Conservation (phyloP, 2,329 filamentous ascomycete species). For the Hypoxylon sp. region DNA sequence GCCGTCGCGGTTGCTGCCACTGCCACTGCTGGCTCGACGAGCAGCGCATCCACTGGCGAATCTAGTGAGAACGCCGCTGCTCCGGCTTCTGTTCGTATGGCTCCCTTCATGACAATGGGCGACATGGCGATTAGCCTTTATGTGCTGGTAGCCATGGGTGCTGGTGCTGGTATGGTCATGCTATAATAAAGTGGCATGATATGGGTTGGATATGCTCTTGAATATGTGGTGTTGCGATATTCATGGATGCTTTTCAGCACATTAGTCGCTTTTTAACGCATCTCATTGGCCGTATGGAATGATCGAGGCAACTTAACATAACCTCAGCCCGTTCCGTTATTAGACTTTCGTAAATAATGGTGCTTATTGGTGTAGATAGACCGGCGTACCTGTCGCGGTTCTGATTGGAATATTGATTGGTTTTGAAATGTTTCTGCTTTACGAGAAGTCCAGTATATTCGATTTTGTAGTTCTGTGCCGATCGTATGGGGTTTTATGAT, state of each 20-base stretch:
- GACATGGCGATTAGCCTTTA: constrained; percentile 67
- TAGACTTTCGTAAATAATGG: constrained; percentile 22
- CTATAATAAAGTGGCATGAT: constrained; percentile 59
- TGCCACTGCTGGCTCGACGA: constrained; percentile 46
- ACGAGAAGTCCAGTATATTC: constrained; percentile 1
- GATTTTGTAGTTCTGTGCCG: not conserved
- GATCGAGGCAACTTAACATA: not conserved
- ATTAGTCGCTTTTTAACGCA: constrained; percentile 1
- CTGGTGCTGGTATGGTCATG: constrained; percentile 68
- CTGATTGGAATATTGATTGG: not conserved
- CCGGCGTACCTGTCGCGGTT: not conserved
- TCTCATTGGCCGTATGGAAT: constrained; percentile 2
- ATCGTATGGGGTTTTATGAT: too few species aligned
- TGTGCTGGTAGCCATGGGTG: constrained; percentile 65
- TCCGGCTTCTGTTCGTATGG: constrained; percentile 57
- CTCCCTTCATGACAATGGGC: constrained; percentile 62
- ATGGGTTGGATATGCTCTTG: constrained; percentile 14
- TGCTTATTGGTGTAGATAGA: not conserved
- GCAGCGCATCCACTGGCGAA: constrained; percentile 40
- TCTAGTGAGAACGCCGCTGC: constrained; percentile 55
- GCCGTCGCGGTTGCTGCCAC: constrained; percentile 55
- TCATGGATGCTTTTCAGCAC: constrained; percentile 14
- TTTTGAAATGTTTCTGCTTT: not conserved
- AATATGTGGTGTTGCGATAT: constrained; percentile 15
- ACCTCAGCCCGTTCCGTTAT: not conserved